phyloP scores from a whole-genome alignment of 768 basidiomycete genomes.

The Russula olivacea region DNA sequence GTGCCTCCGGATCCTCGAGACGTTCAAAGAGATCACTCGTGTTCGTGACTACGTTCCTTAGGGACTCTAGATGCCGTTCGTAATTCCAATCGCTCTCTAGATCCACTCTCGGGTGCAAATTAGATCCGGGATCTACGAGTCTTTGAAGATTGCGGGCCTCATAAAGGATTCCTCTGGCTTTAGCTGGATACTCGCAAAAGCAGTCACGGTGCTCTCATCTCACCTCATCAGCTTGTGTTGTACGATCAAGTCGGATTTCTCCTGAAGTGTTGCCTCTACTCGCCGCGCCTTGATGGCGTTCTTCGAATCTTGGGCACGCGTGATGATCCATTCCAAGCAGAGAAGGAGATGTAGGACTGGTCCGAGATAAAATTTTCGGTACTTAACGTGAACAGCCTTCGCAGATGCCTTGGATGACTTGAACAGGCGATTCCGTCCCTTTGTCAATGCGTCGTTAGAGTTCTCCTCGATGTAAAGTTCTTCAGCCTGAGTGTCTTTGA shows the following conservation, averaged over 20 bases:
- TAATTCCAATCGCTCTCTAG: background rate
- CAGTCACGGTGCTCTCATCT: background rate
- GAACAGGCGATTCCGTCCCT: conserved; percentile 8
- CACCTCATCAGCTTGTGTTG: conserved; percentile 6
- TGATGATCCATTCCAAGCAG: conserved; percentile 15
- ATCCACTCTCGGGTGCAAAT: background rate
- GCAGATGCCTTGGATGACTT: conserved; percentile 8
- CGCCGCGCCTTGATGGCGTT: conserved; percentile 2
- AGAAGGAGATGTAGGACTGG: conserved; percentile 16
- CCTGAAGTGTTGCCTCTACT: background rate
- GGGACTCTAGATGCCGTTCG: background rate
- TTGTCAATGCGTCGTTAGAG: background rate
- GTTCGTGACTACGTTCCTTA: conserved; percentile 7
- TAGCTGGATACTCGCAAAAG: background rate
- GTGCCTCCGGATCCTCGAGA: conserved; percentile 1
- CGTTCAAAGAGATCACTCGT: conserved; percentile 1
- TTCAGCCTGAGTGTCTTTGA: background rate
- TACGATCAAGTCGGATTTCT: conserved; percentile 2
- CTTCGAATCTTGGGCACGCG: background rate
- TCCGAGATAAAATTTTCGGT: conserved; percentile 15
- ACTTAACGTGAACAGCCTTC: background rate
- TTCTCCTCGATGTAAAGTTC: background rate
- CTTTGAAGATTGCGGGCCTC: background rate
- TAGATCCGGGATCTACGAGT: background rate
- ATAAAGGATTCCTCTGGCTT: conserved; percentile 3